Percentiles rank a stretch among this genome's conserved stretches.
Evolutionary conservation across 306 rosid species (phyloP).

Genomic region (Citrullus mucosospermus): DNA sequence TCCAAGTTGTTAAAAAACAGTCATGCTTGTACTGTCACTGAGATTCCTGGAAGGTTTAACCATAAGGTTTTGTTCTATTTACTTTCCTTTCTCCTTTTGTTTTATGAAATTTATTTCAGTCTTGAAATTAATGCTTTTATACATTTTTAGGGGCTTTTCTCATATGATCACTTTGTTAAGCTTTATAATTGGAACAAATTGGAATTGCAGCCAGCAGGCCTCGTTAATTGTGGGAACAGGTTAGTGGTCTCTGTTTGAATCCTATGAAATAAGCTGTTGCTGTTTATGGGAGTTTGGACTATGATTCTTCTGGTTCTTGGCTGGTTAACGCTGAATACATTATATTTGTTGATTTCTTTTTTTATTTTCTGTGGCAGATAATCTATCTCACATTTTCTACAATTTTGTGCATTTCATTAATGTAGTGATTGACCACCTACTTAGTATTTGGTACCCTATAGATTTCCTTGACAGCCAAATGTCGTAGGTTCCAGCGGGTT

Average conservation of each 20-base stretch:
- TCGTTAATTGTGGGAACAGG: conserved; percentile 91
- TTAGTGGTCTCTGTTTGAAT: conserved; percentile 12
- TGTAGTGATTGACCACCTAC: neutral
- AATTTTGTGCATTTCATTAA: neutral
- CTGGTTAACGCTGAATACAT: neutral
- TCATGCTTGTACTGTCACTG: conserved; percentile 28
- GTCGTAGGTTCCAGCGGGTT: no score
- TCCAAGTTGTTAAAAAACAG: conserved; percentile 43
- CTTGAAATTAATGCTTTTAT: conserved; percentile 9
- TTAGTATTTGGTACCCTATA: no score
- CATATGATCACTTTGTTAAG: conserved; percentile 69
- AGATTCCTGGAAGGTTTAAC: conserved; percentile 39
- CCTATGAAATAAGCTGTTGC: neutral
- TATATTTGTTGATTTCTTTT: neutral
- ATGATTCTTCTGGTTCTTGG: neutral
- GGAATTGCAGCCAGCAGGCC: conserved; percentile 73
- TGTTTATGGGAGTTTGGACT: neutral
- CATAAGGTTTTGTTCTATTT: conserved; percentile 45
- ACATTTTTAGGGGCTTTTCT: conserved; percentile 53
- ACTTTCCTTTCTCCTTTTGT: neutral
- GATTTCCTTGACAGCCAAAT: no score
- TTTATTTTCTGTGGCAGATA: neutral
- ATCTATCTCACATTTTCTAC: neutral
- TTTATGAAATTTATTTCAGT: neutral
- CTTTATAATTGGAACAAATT: conserved; percentile 61